Evolutionary conservation across 208 protist species (phyloP), one percentile per base, ranked within the genome.

Genomic region (Acanthamoeba quina): DNA sequence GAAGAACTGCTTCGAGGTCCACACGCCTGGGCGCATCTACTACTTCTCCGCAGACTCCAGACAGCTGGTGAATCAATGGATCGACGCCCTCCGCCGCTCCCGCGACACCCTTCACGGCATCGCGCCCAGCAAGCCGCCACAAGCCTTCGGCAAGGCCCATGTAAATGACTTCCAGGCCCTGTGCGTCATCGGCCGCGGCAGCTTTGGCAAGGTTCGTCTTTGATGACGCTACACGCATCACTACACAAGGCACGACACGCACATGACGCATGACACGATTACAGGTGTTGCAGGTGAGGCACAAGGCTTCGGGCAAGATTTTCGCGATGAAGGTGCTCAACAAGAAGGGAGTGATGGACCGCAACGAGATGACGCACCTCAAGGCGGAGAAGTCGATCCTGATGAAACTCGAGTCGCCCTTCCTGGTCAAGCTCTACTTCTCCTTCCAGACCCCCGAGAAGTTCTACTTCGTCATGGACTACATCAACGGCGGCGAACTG

Each of bases 391-490:
- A 96, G 34, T 86, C 58, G 11, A 97, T 98, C 26, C 88, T 98
- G 15, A 74, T 94, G 80, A 58, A 94, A 52, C 17, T 94, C 19
- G 11, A 7, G 47, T 47, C 98, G 70, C 96, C 97, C 10, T 94
- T 94, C 54, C 96, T 99, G 76, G 98, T 99, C 4, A 97, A 96
- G 66, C 97, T 99, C 21, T 98, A 99, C 92, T 99, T 98, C 94
- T 98, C 98, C 13, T 99, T 99, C 94, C 98, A 99, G 95, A 99
- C 98, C 29, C 93, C 96, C 49, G 97, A 97, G 11, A 97, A 97
- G 90, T 94, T 99, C 29, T 99, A 99, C 95, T 94, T 99, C 76
- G 97, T 99, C 10, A 95, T 99, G 24, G 98, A 99, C 92, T 98
- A 98, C 56, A 95, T 99, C 6, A 96, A 97, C 62, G 98, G 98